Evolutionary conservation across 1,284 basidiomycete species (phyloP), one percentile per base, ranked within the genome.

Genomic region (Ustilago crameri): DNA sequence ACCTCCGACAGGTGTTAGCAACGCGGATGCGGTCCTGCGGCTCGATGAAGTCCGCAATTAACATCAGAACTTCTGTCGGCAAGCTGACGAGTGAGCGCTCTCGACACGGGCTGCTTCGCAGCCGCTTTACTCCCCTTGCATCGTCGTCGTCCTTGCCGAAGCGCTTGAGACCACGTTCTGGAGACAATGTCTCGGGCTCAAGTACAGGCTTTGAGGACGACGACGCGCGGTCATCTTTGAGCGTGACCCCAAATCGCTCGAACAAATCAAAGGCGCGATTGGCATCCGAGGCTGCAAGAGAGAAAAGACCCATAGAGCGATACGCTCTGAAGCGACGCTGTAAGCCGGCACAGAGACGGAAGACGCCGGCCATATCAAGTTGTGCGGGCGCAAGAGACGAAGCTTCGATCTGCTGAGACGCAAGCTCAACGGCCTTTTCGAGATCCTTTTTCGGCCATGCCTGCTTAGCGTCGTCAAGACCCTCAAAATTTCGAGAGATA

Each of bases 301-400:
- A 45, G 23, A 46, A 24, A 5, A 45, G 42, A 14, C n/a, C 27
- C 17, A 45, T 23, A 5, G 51, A 30, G 17, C 46, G 32, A 46
- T 53, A 53, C 9, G 51, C 51, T 38, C 34, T 45, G 43, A 53
- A 53, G 34, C 51, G 51, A 17, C 17, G 27, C 14, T 30, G 22
- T 14, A 53, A 26, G 14, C 22, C 24, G 23, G 51, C 34, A 40
- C 17, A 45, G 9, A 53, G 51, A n/a, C 17, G 10, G 7, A n/a
- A 15, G 23, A 53, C 18, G 5, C 51, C 51, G 5, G 45, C 42
- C 17, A 18, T 17, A 17, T 46, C 51, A 10, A 9, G 14, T 2
- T n/a, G 32, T 5, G 51, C 20, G 5, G 43, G 22, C 17, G 51
- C 51, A 8, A 7, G 4, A 12, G 43, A 32, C 15, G 5, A 15